Evolutionary conservation across 192 early-diverging fungal species (phyloP).

Genomic region (Coemansia reversa): DNA sequence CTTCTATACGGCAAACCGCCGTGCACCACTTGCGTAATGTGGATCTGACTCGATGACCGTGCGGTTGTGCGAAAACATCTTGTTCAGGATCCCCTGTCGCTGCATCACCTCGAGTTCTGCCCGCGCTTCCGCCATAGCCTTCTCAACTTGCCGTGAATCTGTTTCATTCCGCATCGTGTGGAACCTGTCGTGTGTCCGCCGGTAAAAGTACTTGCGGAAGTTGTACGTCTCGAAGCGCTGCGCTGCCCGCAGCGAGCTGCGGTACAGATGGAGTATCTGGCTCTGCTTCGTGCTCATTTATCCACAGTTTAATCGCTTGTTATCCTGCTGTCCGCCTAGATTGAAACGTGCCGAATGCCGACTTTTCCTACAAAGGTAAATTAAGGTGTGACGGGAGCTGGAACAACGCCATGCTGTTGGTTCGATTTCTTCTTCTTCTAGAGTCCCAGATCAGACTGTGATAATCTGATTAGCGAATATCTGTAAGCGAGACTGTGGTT

Average conservation of each 20-base stretch:
- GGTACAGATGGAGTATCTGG: slow-evolving; percentile 74
- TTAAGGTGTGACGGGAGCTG: no score
- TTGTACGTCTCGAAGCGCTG: slow-evolving; percentile 81
- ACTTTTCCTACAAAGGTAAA: no score
- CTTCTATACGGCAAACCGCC: slow-evolving; percentile 18
- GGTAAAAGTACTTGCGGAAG: slow-evolving; percentile 83
- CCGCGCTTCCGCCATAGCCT: slow-evolving; percentile 61
- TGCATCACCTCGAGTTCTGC: slow-evolving; percentile 69
- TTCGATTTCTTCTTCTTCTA: no score
- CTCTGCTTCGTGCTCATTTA: slow-evolving; percentile 45
- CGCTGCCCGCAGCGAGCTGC: slow-evolving; percentile 69
- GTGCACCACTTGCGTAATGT: slow-evolving; percentile 27
- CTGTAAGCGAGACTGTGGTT: no score
- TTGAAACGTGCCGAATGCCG: background rate
- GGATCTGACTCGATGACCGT: slow-evolving; percentile 66
- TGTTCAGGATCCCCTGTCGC: slow-evolving; percentile 75
- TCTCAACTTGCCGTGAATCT: slow-evolving; percentile 8
- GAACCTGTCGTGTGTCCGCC: slow-evolving; percentile 80
- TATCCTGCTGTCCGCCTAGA: background rate
- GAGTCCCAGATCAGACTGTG: no score
- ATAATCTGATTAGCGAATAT: no score
- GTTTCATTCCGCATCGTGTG: slow-evolving; percentile 53
- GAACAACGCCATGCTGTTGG: no score
- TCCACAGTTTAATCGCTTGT: no score
- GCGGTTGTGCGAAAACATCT: slow-evolving; percentile 67